Conservation (phyloP, 306 rosid genomes). For the Amphicarpaea edgeworthii region DNA sequence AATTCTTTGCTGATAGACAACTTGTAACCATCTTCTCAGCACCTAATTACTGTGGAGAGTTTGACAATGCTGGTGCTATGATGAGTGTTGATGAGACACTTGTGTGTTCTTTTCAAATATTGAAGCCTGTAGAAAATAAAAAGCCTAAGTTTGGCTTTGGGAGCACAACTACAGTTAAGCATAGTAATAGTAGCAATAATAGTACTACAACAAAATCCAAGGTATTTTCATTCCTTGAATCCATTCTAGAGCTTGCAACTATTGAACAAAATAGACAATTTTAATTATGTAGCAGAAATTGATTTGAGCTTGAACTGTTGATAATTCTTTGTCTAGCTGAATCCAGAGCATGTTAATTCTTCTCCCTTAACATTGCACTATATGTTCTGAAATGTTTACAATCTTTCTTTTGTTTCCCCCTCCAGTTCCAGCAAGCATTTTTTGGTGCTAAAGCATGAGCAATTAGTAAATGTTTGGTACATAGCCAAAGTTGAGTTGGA, state of each 20-base stretch:
- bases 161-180: constrained; percentile 48
- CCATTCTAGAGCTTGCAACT: neutral
- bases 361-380: neutral
- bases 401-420: constrained; percentile 6
- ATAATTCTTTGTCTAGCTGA: neutral
- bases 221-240: constrained; percentile 55
- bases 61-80: constrained; percentile 92
- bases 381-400: constrained; percentile 31
- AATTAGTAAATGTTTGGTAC: constrained; percentile 30
- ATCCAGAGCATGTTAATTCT: too few relatives aligned
- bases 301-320: neutral
- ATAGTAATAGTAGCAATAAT: too few relatives aligned
- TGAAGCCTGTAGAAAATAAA: constrained; percentile 70
- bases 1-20: constrained; percentile 79
- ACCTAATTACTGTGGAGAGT: constrained; percentile 94
- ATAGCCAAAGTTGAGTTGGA: constrained; percentile 22
- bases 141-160: constrained; percentile 62
- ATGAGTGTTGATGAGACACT: constrained; percentile 82
- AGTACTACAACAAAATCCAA: constrained; percentile 53
- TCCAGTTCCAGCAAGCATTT: constrained; percentile 48
- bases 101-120: constrained; percentile 81
- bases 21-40: constrained; percentile 92
- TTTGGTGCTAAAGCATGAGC: constrained; percentile 54
- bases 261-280: constrained; percentile 2
- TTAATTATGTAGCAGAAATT: neutral